Conservation (phyloP, 805 yeast species). For the Metschnikowia similis region DNA sequence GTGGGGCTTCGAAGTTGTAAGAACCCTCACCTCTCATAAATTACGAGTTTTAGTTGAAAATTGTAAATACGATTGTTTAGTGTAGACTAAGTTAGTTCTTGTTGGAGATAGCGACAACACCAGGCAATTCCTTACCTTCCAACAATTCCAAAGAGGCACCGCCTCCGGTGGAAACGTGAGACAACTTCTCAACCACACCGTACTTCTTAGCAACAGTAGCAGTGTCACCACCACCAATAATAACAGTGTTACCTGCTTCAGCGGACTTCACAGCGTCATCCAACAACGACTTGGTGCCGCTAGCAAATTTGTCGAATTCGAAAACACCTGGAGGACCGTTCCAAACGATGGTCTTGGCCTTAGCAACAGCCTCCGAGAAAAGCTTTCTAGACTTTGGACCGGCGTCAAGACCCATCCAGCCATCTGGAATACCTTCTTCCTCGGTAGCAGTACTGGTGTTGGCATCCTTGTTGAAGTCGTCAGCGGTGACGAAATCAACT, state of each 20-base stretch:
- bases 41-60: neutral
- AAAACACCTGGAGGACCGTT: constrained; percentile 99
- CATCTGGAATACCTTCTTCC: constrained; percentile 89
- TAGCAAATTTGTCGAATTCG: constrained; percentile 89
- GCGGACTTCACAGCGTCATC: constrained; percentile 86
- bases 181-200: constrained; percentile 93
- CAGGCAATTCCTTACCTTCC: constrained; percentile 98
- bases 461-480: constrained; percentile 90
- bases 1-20: constrained; percentile 38
- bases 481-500: constrained; percentile 93
- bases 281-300: constrained; percentile 86
- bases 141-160: constrained; percentile 98
- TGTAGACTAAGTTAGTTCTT: constrained; percentile 31
- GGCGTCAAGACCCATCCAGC: constrained; percentile 93
- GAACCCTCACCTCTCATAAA: neutral
- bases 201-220: constrained; percentile 98
- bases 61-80: neutral
- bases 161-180: constrained; percentile 99
- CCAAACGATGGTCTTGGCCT: constrained; percentile 98
- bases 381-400: constrained; percentile 86
- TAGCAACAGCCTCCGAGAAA: constrained; percentile 76
- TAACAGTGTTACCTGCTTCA: constrained; percentile 86
- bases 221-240: constrained; percentile 99
- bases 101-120: constrained; percentile 88
- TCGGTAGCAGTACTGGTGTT: constrained; percentile 78